A percentile compares a stretch with the other conserved stretches of the same genome.
These are phyloP conservation scores for Stagonosporopsis tanaceti DNA, from an alignment of 2,329 filamentous ascomycete genomes.

Conservation along the genomic window DNA sequence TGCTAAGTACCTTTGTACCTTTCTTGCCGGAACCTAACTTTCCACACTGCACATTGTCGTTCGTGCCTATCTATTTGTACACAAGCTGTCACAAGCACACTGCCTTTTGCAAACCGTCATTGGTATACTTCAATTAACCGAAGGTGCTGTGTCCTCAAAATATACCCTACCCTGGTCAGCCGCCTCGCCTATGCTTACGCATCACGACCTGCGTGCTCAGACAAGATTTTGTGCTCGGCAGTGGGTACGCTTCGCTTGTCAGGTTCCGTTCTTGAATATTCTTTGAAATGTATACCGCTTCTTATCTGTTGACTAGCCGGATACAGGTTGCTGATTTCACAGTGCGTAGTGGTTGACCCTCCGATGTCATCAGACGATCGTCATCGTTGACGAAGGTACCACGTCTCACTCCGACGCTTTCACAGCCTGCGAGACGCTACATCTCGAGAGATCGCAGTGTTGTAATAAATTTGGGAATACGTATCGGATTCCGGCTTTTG, in stretches of 20 bases:
- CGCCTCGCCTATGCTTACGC: slow-evolving; percentile 15
- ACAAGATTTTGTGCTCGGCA: slow-evolving; percentile 5
- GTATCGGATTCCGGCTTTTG: not conserved
- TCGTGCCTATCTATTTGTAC: not conserved
- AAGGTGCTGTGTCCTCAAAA: not conserved
- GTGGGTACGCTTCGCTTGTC: slow-evolving; percentile 5
- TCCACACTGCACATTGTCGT: not conserved
- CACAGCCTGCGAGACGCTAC: not conserved
- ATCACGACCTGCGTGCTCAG: slow-evolving; percentile 7
- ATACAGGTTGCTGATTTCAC: not conserved
- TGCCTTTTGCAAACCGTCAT: not conserved
- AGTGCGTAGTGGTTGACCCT: not conserved
- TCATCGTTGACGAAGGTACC: not conserved
- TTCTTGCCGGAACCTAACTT: not conserved
- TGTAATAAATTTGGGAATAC: not conserved
- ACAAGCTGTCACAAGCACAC: not conserved
- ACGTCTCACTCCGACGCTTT: not conserved
- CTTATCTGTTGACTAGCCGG: slow-evolving; percentile 8
- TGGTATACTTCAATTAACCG: not conserved
- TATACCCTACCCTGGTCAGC: not conserved
- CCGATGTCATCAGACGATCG: not conserved
- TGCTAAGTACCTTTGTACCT: slow-evolving; percentile 4
- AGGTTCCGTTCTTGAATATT: not conserved
- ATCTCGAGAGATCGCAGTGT: not conserved
- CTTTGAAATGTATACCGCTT: not conserved